Base-by-base conservation (phyloP, 768 basidiomycete species). In the Symmetrospora coprosmae region DNA sequence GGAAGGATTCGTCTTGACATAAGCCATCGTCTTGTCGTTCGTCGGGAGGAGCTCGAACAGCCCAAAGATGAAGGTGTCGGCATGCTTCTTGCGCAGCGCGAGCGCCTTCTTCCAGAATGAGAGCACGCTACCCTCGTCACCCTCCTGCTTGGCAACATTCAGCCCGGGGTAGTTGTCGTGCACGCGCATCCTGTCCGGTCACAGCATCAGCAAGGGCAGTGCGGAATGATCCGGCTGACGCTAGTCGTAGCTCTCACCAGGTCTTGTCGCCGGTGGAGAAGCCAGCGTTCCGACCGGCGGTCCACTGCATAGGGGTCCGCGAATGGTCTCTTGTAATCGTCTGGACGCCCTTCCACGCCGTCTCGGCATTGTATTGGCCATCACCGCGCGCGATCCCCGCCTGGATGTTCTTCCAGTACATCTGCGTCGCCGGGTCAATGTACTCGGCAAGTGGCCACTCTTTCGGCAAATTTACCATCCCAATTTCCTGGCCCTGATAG, bases 401-500 rank as follows among this genome's bases (percentile, higher is more conserved):
- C 21, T 33, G 45, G 16, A 53, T 49, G 16, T 25, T 37, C 16
- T 35, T 30, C 38, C 37, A 45, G 55, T 45, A 58, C 55, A 58
- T 58, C 43, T 43, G 28, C 8, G 55, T 45, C 40, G 43, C 43
- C 8, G 55, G 30, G 43, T 58, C 55, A 28, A 46, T 38, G 30
- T 85, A 86, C 37, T 58, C 82, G 53, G 83, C 81, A 25, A 83
- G 75, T 0, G 78, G 79, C 83, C 83, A 86, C 0, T 67, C 64
- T 17, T 66, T 59, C 0, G 74, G 72, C 2, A 71, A 56, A 58
- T 74, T 74, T 63, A 76, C 79, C 69, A 83, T 72, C 0, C 80
- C 84, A 0, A 86, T 76, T 67, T 86, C 85, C 43, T 58, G 41
- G 6, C 83, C 84, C 72, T 86, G 83, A 68, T 81, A 86, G 8